Conservation (phyloP, 2,329 filamentous ascomycete genomes). For the Penicillium hesseltinei region DNA sequence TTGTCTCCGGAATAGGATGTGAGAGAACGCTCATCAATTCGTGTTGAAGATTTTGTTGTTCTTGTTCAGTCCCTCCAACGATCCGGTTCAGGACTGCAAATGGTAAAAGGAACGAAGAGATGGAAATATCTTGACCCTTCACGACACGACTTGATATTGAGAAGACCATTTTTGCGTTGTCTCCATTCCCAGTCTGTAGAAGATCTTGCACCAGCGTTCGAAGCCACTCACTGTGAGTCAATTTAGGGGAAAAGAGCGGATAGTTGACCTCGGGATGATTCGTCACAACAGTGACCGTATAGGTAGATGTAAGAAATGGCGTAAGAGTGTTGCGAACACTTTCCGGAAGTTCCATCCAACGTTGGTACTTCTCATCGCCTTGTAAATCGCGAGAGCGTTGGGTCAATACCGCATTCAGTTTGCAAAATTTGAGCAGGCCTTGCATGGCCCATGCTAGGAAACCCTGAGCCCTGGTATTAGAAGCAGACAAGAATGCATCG, state of each 20-base stretch:
- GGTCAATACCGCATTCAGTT: constrained; percentile 61
- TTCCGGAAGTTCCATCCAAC: constrained; percentile 77
- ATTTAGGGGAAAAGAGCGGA: constrained; percentile 70
- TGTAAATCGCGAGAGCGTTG: constrained; percentile 55
- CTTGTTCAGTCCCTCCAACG: constrained; percentile 65
- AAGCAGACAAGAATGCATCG: constrained; percentile 85
- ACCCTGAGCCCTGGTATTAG: constrained; percentile 81
- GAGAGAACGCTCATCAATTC: constrained; percentile 76
- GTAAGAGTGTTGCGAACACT: constrained; percentile 76
- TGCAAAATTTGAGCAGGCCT: constrained; percentile 75
- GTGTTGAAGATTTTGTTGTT: constrained; percentile 63
- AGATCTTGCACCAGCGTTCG: constrained; percentile 77
- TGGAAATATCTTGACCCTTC: constrained; percentile 78
- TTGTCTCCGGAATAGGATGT: constrained; percentile 54
- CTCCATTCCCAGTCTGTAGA: constrained; percentile 71
- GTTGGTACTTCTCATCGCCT: constrained; percentile 62
- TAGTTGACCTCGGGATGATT: constrained; percentile 60
- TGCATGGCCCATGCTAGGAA: constrained; percentile 96
- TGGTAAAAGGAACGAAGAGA: constrained; percentile 83
- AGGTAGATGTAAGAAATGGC: constrained; percentile 83
- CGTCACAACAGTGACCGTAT: constrained; percentile 65
- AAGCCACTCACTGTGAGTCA: constrained; percentile 78
- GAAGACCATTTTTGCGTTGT: constrained; percentile 74
- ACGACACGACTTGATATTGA: constrained; percentile 78
- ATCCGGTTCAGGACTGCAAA: constrained; percentile 83